Percentiles rank a stretch among this genome's conserved stretches.
Evolutionary conservation across 73 alveolate genomes (phyloP).

Genomic region (Diophrys sp.): DNA sequence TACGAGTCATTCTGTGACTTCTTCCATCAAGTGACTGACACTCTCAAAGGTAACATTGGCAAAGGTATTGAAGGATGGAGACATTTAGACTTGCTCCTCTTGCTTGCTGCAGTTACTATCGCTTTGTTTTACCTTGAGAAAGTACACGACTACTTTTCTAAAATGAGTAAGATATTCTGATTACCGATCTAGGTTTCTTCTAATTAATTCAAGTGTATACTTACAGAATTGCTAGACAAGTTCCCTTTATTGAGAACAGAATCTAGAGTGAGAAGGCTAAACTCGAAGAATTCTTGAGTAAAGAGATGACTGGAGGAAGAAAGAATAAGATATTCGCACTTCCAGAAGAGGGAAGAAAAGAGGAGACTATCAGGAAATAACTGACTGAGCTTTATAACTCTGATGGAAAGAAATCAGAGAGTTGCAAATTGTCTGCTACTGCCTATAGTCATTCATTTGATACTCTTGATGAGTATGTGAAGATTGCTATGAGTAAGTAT

Average conservation of each 20-base stretch:
- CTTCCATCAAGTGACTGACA: background rate
- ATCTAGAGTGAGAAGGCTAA: background rate
- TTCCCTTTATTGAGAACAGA: background rate
- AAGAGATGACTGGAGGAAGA: background rate
- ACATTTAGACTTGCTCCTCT: background rate
- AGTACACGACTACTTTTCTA: background rate
- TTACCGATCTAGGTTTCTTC: background rate
- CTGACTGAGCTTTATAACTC: background rate
- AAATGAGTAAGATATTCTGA: background rate
- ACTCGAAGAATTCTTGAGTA: background rate
- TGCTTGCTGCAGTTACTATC: background rate
- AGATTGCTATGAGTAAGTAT: background rate
- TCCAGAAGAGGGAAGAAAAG: constrained; percentile 5
- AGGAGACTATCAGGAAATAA: background rate
- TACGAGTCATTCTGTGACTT: background rate
- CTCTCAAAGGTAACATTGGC: background rate
- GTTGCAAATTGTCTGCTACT: background rate
- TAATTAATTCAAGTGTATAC: background rate
- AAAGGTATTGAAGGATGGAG: background rate
- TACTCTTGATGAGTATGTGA: background rate
- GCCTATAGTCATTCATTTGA: background rate
- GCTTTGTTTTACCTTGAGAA: background rate
- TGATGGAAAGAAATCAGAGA: background rate
- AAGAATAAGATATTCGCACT: background rate
- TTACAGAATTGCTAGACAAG: background rate